These are phyloP conservation scores for Microbotryum violaceum DNA, from an alignment of 1,284 basidiomycete species.

Conservation along the genomic window DNA sequence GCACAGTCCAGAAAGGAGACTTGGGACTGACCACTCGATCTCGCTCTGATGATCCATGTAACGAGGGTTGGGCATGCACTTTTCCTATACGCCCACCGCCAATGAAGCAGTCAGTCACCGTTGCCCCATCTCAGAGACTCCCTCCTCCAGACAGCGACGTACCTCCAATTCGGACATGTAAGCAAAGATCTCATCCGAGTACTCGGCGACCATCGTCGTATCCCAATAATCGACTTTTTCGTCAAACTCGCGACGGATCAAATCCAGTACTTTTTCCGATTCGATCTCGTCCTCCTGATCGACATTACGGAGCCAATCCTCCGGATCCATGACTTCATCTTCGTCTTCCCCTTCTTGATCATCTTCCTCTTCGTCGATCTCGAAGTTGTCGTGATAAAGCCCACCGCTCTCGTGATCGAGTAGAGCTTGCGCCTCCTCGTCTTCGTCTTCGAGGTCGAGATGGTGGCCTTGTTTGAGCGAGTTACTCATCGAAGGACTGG, in stretches of 20 bases:
- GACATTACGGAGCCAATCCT: slow-evolving; percentile 22
- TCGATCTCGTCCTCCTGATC: slow-evolving; percentile 22
- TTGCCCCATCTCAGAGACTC: background rate
- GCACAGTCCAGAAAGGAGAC: background rate
- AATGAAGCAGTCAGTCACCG: background rate
- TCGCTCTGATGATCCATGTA: slow-evolving; percentile 95
- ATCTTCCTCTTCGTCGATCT: slow-evolving; percentile 10
- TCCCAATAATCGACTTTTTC: slow-evolving; percentile 73
- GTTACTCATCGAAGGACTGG: background rate
- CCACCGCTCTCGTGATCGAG: slow-evolving; percentile 32
- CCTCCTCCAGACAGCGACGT: slow-evolving; percentile 27
- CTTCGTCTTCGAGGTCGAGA: slow-evolving; percentile 43
- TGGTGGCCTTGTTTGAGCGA: slow-evolving; percentile 32
- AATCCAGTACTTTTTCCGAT: slow-evolving; percentile 33
- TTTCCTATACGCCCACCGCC: slow-evolving; percentile 49
- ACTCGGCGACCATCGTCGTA: slow-evolving; percentile 96
- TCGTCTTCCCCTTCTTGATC: slow-evolving; percentile 5
- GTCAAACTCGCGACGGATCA: slow-evolving; percentile 41
- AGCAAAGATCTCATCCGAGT: slow-evolving; percentile 91
- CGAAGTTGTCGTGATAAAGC: slow-evolving; percentile 26
- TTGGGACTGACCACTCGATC: slow-evolving; percentile 65
- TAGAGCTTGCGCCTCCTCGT: slow-evolving; percentile 42
- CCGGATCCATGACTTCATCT: slow-evolving; percentile 12
- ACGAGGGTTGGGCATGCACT: slow-evolving; percentile 82
- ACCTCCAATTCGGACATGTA: slow-evolving; percentile 94